Evolutionary conservation across 2,329 filamentous ascomycete species (phyloP).

Genomic region (Trichoderma atrobrunneum): DNA sequence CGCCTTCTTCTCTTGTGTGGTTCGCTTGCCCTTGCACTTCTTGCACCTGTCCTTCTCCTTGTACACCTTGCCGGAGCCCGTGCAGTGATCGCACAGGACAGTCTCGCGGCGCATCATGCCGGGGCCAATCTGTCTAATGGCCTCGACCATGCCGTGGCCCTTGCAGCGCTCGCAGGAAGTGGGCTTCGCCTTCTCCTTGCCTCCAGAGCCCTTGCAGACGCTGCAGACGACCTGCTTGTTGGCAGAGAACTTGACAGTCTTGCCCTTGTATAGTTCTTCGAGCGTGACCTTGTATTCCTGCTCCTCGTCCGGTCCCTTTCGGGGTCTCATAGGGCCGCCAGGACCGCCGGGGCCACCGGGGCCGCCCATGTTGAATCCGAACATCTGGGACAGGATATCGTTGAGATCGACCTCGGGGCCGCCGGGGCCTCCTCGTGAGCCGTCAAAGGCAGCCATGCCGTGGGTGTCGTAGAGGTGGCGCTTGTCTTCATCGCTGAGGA

Average conservation of each 20-base stretch:
- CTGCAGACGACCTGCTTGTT: slow-evolving; percentile 91
- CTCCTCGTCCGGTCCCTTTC: slow-evolving; percentile 78
- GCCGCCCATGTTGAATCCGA: slow-evolving; percentile 68
- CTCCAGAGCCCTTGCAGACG: slow-evolving; percentile 83
- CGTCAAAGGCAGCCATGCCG: slow-evolving; percentile 94
- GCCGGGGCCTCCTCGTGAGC: slow-evolving; percentile 59
- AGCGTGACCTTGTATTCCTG: slow-evolving; percentile 87
- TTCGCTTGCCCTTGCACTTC: slow-evolving; percentile 94
- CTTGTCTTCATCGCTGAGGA: slow-evolving; percentile 93
- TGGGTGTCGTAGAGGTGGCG: slow-evolving; percentile 87
- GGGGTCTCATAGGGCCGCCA: slow-evolving; percentile 54
- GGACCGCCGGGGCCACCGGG: slow-evolving; percentile 44
- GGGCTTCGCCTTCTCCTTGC: slow-evolving; percentile 86
- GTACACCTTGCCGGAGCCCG: slow-evolving; percentile 79
- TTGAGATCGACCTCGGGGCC: slow-evolving; percentile 79
- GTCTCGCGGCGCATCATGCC: slow-evolving; percentile 80
- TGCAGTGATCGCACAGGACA: slow-evolving; percentile 77
- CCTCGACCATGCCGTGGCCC: slow-evolving; percentile 73
- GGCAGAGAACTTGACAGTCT: slow-evolving; percentile 94
- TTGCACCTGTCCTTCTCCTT: slow-evolving; percentile 98
- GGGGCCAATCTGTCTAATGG: slow-evolving; percentile 78
- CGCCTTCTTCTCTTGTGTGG: slow-evolving; percentile 84
- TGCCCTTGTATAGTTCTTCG: slow-evolving; percentile 97
- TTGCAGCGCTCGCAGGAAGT: slow-evolving; percentile 80
- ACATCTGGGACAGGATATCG: slow-evolving; percentile 92